These are phyloP conservation scores for Neurospora sp. DNA, from an alignment of 495 filamentous ascomycete genomes.

Conservation along the genomic window DNA sequence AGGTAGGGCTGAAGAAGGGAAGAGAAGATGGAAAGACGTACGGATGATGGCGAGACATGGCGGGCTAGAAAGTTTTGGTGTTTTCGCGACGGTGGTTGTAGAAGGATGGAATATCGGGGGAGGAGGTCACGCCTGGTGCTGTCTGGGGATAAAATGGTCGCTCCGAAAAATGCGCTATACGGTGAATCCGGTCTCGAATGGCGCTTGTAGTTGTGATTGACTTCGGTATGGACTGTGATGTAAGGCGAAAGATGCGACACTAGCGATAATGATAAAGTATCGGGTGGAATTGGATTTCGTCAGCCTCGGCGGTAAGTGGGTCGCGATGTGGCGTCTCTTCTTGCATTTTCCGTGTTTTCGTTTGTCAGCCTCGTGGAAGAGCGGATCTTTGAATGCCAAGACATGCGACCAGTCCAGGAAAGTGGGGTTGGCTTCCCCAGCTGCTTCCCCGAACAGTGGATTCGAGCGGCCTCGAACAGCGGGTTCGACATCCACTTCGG, in stretches of 20 bases:
- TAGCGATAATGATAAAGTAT: not conserved
- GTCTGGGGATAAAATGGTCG: not conserved
- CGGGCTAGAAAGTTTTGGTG: not conserved
- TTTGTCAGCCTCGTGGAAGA: not conserved
- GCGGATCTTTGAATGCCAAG: not conserved
- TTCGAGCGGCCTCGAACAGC: not conserved
- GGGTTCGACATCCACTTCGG: not conserved
- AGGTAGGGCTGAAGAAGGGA: not conserved
- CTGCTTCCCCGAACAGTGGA: not conserved
- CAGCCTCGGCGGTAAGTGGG: not conserved
- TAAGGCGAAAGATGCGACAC: not conserved
- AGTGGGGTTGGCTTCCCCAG: not conserved
- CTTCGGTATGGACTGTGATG: not conserved
- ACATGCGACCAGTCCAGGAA: not conserved
- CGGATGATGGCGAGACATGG: conserved; percentile 32
- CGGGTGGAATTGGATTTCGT: not conserved
- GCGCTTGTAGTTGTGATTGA: not conserved
- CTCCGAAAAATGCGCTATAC: not conserved
- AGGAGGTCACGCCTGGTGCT: not conserved
- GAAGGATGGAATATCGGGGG: not conserved
- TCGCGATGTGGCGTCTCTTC: not conserved
- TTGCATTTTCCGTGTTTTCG: not conserved
- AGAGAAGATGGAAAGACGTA: conserved; percentile 8
- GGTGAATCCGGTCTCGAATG: not conserved
- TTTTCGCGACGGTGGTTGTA: not conserved